Base-by-base conservation (phyloP, 495 filamentous ascomycete species). In the Penicillium bialowiezense region DNA sequence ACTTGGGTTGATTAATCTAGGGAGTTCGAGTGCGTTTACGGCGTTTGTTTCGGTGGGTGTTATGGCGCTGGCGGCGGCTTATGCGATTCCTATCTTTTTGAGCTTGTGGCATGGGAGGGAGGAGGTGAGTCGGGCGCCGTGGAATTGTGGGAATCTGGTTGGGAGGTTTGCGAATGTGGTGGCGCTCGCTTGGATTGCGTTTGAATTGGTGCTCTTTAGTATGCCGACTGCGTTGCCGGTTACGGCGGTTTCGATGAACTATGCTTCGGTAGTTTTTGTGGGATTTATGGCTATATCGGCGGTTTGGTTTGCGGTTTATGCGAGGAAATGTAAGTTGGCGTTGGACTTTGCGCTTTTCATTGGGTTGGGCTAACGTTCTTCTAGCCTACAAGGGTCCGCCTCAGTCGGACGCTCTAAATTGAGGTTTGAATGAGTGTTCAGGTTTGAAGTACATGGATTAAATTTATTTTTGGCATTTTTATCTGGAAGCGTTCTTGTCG, bases 1-100 rank as follows among this genome's bases (percentile, higher is more conserved):
- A 3, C 64, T 86, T 1, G 80, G 79, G 0, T 62, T 85, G n/a
- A 85, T 86, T 59, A 83, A 83, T 50, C 74, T 87, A n/a, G 81
- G 81, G 15, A 79, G 74, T 14, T 57, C 67, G 6, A 74, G 73
- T 7, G 82, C 82, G 6, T 82, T 86, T 64, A 84, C 79, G 39
- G 81, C 80, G 9, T 86, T 87, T 54, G 80, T 78, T 14, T 82
- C 80, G 7, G 79, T 84, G 2, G 82, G 80, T 10, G 80, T 84
- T 38, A 83, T 85, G 29, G 75, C 70, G 8, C 63, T 85, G 40
- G 81, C 80, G 0, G 64, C 76, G 21, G 74, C 77, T 17, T 87
- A 86, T 51, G 78, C 71, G 3, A 70, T 74, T 3, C 83, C 83
- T 1, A 85, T 86, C 44, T 62, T 68, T 9, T 60, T 82, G 28